Evolutionary conservation across 1,284 basidiomycete species (phyloP), one percentile per base, ranked within the genome.

Genomic region (Ganoderma resinaceum): DNA sequence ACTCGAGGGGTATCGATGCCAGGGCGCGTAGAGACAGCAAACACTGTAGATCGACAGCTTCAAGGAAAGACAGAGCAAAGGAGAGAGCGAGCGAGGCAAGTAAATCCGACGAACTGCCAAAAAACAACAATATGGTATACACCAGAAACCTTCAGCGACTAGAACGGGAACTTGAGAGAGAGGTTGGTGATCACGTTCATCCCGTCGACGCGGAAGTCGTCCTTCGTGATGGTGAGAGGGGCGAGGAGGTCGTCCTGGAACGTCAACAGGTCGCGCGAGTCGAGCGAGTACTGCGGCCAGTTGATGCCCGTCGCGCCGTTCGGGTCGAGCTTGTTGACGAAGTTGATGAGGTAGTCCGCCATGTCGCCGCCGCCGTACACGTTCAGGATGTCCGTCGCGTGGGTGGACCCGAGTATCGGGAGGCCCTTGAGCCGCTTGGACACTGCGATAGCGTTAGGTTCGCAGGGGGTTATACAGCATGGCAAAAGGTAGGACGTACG

Each of bases 391-490:
- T 77, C 76, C 12, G 70, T 72, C 3, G 60, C 74, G 61, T 77
- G 76, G 0, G 65, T 49, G 11, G 86, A 80, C 52, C 86, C 86
- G 12, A 87, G 75, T 29, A 77, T 69, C 26, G 85, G 83, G 2
- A 83, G 49, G 0, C 35, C 43, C 72, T 87, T 87, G 40, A 82
- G 71, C 11, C 85, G 80, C 74, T 86, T 85, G 75, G 73, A 83
- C 69, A 84, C 85, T 87, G 55, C 9, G 23, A 26, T 14, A 46
- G 18, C 6, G 43, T 63, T 18, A 11, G 16, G 3, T 42, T 42
- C n/a, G 20, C 43, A 14, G 12, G 16, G 5, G 16, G 29, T 3
- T 9, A 5, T 12, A 7, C 16, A 2, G 20, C 8, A 18, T 33
- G 1, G 26, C 46, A 33, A 23, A 43, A 14, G 64, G 55, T 8